Evolutionary conservation across 768 basidiomycete species (phyloP), one percentile per base, ranked within the genome.

Genomic region (Hemileccinum impolitum): DNA sequence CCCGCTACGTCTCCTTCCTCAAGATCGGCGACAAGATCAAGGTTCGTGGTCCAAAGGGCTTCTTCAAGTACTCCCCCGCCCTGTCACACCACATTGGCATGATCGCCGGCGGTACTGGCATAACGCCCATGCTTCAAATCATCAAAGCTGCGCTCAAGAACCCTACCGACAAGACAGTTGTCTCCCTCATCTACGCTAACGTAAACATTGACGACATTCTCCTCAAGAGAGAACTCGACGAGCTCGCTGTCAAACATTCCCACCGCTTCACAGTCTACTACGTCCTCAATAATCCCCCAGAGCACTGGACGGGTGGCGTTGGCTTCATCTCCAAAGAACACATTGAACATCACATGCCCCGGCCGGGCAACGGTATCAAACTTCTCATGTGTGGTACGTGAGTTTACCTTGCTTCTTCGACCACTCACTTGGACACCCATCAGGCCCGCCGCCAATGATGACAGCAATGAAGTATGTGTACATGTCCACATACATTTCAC

Each of bases 51-150:
- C 96, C 96, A 57, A 97, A 92, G 72, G 96, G 96, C 48, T 85
- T 87, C 66, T 98, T 98, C 80, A 80, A 77, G 55, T 99, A 98
- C 72, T 60, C 72, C 38, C 80, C 88, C 3, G 74, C 76, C 43
- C 74, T 94, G 39, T 79, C 86, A n/a, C 74, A 75, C 56, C 84
- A 88, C 60, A 72, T 99, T 49, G 87, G 91, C 63, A 94, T 99
- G 94, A 96, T 99, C 61, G 94, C 94, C 14, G 96, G 96, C 41
- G 96, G 96, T 32, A 98, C 96, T 3, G 96, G 96, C 48, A 95
- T 99, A 68, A 95, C 96, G 0, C 96, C 96, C 62, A 97, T 98
- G 95, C 85, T 96, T 60, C 95, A 99, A 67, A 90, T 99, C 75
- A 87, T 97, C 70, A 87, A 89, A 53, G 90, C 94, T n/a, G 82